Evolutionary conservation across 2,329 filamentous ascomycete species (phyloP).

Genomic region (Talaromyces sp.): DNA sequence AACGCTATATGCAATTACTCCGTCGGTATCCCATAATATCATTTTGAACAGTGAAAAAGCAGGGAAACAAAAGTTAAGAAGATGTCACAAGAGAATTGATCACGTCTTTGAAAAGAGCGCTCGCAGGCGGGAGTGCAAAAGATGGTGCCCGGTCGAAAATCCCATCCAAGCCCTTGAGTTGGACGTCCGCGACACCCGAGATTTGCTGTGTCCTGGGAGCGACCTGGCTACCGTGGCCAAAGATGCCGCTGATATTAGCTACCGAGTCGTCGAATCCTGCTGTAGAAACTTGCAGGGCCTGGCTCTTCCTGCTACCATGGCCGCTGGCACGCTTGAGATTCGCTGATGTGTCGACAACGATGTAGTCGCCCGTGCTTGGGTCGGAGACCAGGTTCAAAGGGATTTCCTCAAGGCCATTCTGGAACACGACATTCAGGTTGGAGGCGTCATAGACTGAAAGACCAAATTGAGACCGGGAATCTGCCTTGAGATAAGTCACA

Average conservation of each 20-base stretch:
- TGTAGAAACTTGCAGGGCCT: conserved; percentile 18
- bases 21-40: not conserved
- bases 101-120: conserved; percentile 34
- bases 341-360: conserved; percentile 70
- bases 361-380: conserved; percentile 63
- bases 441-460: conserved; percentile 64
- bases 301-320: conserved; percentile 17
- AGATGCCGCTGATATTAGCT: conserved; percentile 30
- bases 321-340: conserved; percentile 54
- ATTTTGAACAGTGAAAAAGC: not conserved
- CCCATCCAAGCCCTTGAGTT: conserved; percentile 24
- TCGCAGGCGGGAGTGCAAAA: conserved; percentile 33
- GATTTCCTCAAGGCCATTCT: conserved; percentile 49
- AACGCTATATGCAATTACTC: not conserved
- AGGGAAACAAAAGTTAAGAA: not conserved
- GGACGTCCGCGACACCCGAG: not conserved
- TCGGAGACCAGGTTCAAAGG: conserved; percentile 65
- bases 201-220: conserved; percentile 1
- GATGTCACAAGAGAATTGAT: conserved; percentile 25
- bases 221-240: conserved; percentile 15
- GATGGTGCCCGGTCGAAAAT: conserved; percentile 35
- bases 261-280: conserved; percentile 21
- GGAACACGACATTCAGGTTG: conserved; percentile 54
- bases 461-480: conserved; percentile 31
- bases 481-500: conserved; percentile 38